Evolutionary conservation across 441 rosid genomes (phyloP), one percentile per base, ranked within the genome.

Genomic region (Adansonia rubrostipa): DNA sequence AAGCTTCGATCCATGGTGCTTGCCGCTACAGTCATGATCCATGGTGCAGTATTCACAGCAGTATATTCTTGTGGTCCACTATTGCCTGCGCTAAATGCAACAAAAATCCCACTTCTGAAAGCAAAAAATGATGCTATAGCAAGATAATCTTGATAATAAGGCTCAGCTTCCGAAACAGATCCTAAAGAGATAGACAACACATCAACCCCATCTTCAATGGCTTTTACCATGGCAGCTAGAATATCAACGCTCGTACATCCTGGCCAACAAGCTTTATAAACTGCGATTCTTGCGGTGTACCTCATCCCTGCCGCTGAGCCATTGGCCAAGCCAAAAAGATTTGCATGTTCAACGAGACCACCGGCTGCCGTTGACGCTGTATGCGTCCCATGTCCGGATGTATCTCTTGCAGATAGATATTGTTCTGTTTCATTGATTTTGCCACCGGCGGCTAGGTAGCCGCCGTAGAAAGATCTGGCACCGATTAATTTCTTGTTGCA

Each of bases 1-100:
- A 92, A 92, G 62, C 90, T 89, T 58, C 92, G 78, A 70, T 92
- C 93, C 0, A 80, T 80, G 71, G 86, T 85, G 83, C 91, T 90
- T 1, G 93, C 96, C 9, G 88, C 92, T 0, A 92, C 96, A 0
- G 93, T 92, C 89, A 83, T 86, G 33, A 92, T 75, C 96, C 96
- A 92, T 0, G 96, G 91, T 11, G 96, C 93, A 1, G 68, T 68
- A 33, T 92, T 92, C 57, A 64, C 69, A n/a, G 20, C 48, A 1
- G 69, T 64, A 9, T 15, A 64, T 40, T 19, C 22, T 19, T 15
- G 10, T 5, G 69, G 47, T 36, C 69, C 69, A 36, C 48, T 64
- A 64, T 92, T 92, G 10, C 93, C 96, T 0, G 91, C 96, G 0
- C 93, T 89, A 83, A 88, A 89, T 1, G 93, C 77, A 61, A 92